A percentile compares a stretch with the other conserved stretches of the same genome.
Conservation (phyloP, 2,329 filamentous ascomycete species). For the Hymenoscyphus fructigenus region DNA sequence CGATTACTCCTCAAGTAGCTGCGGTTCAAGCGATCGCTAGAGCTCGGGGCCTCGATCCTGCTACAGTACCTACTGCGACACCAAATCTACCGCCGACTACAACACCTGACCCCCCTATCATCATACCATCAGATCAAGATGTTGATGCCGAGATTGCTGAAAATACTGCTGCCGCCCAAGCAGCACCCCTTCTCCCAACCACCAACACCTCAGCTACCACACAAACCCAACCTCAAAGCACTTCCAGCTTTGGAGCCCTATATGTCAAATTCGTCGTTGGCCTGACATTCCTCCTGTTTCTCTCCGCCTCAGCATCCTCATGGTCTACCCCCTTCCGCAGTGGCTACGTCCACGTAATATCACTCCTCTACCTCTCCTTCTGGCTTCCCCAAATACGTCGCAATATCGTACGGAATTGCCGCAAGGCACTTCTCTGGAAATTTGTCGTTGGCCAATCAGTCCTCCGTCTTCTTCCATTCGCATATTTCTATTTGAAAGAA, state of each 20-base stretch:
- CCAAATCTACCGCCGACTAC: neutral
- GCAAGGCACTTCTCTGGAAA: slow-evolving; percentile 85
- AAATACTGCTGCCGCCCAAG: slow-evolving; percentile 33
- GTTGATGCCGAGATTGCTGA: slow-evolving; percentile 59
- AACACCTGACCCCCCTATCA: slow-evolving; percentile 45
- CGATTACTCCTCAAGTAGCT: slow-evolving; percentile 29
- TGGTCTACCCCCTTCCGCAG: slow-evolving; percentile 58
- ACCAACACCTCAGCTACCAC: slow-evolving; percentile 33
- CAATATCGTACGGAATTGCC: slow-evolving; percentile 87
- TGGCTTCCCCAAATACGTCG: slow-evolving; percentile 92
- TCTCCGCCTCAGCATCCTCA: slow-evolving; percentile 58
- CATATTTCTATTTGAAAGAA: slow-evolving; percentile 78
- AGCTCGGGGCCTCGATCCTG: slow-evolving; percentile 26
- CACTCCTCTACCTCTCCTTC: slow-evolving; percentile 79
- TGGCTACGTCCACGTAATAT: slow-evolving; percentile 61
- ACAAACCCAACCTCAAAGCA: slow-evolving; percentile 22
- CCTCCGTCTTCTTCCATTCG: slow-evolving; percentile 74
- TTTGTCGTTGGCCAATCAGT: slow-evolving; percentile 84
- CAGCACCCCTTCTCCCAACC: slow-evolving; percentile 27
- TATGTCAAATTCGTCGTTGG: slow-evolving; percentile 57
- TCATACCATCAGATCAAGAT: slow-evolving; percentile 64
- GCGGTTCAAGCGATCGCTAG: slow-evolving; percentile 27
- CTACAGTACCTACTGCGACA: neutral
- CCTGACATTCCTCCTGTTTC: slow-evolving; percentile 55
- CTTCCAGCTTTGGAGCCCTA: slow-evolving; percentile 52